Percentiles rank a stretch among this genome's conserved stretches.
Evolutionary conservation across 371 early-diverging fungal species (phyloP).

Genomic region (Syncephalis fuscata): DNA sequence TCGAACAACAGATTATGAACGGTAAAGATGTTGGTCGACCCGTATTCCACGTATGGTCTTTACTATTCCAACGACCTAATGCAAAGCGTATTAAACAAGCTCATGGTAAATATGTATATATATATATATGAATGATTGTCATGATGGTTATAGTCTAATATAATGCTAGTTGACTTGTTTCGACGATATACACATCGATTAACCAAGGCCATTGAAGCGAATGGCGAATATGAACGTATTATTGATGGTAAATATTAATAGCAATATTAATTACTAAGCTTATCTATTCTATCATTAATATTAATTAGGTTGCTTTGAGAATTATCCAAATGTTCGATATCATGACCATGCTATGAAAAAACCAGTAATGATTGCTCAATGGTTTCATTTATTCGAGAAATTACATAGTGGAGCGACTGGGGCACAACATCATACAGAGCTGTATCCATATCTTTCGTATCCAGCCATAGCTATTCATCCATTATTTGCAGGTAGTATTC

Average conservation of each 20-base stretch:
- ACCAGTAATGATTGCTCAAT: conserved; percentile 43
- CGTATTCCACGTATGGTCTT: too few relatives aligned
- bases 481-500: conserved; percentile 55
- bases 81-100: not conserved
- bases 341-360: conserved; percentile 57
- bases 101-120: not conserved
- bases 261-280: too few relatives aligned
- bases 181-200: conserved; percentile 28
- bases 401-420: conserved; percentile 26
- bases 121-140: too few relatives aligned
- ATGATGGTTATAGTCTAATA: not conserved
- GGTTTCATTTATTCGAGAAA: conserved; percentile 70
- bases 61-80: not conserved
- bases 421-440: conserved; percentile 20
- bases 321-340: conserved; percentile 58
- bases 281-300: not conserved
- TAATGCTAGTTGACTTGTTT: not conserved
- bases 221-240: conserved; percentile 69
- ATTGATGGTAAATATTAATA: conserved; percentile 43
- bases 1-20: not conserved
- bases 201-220: conserved; percentile 26
- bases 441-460: conserved; percentile 55
- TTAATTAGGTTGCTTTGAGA: conserved; percentile 72
- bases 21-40: not conserved
- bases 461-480: conserved; percentile 60